Evolutionary conservation across 75 land plant species (phyloP).

Genomic region (Chamaecyparis obtusa): DNA sequence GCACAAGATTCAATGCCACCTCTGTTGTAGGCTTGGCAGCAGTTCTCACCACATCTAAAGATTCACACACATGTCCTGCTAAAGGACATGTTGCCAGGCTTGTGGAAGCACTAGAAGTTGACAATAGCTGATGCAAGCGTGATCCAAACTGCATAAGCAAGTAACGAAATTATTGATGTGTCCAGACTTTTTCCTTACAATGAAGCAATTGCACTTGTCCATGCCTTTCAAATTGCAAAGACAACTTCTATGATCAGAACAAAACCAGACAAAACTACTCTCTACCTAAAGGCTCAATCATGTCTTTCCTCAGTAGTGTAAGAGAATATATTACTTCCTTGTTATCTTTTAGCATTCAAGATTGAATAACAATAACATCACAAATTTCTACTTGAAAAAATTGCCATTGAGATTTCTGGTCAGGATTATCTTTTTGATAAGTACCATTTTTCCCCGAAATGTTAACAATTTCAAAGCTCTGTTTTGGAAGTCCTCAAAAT

Average conservation of each 20-base stretch:
- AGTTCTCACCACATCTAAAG: neutral
- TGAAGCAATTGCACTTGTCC: neutral
- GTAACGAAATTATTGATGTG: neutral
- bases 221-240: neutral
- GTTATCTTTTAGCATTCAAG: neutral
- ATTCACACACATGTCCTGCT: neutral
- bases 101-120: neutral
- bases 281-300: neutral
- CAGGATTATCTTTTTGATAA: neutral
- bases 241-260: neutral
- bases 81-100: neutral
- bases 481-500: too few relatives aligned
- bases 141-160: constrained; percentile 5
- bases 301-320: neutral
- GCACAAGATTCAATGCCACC: constrained; percentile 12
- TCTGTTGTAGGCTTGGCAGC: neutral
- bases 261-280: neutral
- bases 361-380: neutral
- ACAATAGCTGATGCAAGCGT: neutral
- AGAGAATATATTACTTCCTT: neutral
- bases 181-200: neutral
- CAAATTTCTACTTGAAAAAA: neutral
- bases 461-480: too few relatives aligned
- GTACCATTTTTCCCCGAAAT: neutral
- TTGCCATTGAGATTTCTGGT: neutral